These are phyloP conservation scores for Apiotrichum brassicae DNA, from an alignment of 1,284 basidiomycete genomes.

Conservation along the genomic window DNA sequence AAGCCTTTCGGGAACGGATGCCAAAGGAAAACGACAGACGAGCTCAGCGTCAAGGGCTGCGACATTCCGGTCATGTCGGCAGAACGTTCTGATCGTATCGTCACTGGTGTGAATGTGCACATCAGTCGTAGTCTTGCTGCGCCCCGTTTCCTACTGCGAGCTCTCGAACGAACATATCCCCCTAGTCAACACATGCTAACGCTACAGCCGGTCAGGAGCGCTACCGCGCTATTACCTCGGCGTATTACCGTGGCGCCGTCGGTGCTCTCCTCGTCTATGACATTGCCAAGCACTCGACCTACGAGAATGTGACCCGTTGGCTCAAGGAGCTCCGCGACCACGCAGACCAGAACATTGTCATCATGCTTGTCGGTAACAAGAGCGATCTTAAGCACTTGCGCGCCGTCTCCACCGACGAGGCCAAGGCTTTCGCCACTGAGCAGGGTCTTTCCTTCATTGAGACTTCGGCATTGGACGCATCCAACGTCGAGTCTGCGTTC, in stretches of 20 bases:
- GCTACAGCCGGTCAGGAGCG: slow-evolving; percentile 93
- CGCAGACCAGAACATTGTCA: slow-evolving; percentile 86
- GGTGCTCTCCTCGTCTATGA: slow-evolving; percentile 88
- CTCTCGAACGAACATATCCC: no score
- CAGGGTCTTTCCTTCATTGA: slow-evolving; percentile 94
- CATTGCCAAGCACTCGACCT: slow-evolving; percentile 91
- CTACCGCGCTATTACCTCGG: slow-evolving; percentile 97
- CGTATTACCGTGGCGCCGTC: slow-evolving; percentile 97
- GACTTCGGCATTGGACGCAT: slow-evolving; percentile 98
- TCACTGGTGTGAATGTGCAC: no score
- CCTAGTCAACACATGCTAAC: slow-evolving; percentile 1
- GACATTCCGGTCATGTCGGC: no score
- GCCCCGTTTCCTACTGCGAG: no score
- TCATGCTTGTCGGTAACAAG: slow-evolving; percentile 95
- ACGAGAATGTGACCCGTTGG: slow-evolving; percentile 94
- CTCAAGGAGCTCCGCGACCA: slow-evolving; percentile 96
- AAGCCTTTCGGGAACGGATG: no score
- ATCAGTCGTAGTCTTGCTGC: no score
- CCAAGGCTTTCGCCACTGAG: slow-evolving; percentile 70
- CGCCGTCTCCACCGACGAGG: slow-evolving; percentile 90
- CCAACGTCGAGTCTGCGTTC: slow-evolving; percentile 95
- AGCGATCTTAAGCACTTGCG: slow-evolving; percentile 95
- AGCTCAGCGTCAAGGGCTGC: no score
- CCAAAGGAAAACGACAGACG: no score
- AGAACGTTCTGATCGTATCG: no score